Evolutionary conservation across 352 stramenopile species (phyloP).

Genomic region (Globisporangium cylindrosporum): DNA sequence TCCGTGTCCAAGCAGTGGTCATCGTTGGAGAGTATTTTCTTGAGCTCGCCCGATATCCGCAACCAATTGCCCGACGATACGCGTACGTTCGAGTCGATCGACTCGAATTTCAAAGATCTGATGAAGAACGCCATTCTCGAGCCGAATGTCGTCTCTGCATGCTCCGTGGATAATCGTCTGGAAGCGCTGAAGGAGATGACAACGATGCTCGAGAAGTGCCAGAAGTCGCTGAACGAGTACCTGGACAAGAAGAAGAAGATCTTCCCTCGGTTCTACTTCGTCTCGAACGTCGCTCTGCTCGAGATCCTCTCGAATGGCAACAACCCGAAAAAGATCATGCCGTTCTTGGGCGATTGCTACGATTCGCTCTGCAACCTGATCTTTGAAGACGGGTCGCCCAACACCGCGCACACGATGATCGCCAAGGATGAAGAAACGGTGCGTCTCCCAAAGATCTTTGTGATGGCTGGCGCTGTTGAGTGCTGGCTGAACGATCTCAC

Average conservation of each 20-base stretch:
- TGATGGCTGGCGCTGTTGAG: conserved; percentile 84
- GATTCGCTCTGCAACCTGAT: conserved; percentile 90
- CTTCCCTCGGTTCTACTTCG: conserved; percentile 90
- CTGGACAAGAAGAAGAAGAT: conserved; percentile 92
- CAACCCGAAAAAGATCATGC: conserved; percentile 97
- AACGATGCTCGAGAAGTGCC: conserved; percentile 84
- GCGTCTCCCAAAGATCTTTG: conserved; percentile 64
- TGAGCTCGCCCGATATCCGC: conserved; percentile 85
- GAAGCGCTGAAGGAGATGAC: conserved; percentile 88
- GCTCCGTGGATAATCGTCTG: conserved; percentile 73
- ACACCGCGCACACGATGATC: conserved; percentile 84
- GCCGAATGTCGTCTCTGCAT: conserved; percentile 75
- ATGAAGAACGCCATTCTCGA: conserved; percentile 90
- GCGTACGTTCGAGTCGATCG: conserved; percentile 84
- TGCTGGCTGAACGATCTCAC: conserved; percentile 87
- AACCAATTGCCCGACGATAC: conserved; percentile 87
- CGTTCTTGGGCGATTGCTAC: conserved; percentile 97
- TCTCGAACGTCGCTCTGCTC: conserved; percentile 84
- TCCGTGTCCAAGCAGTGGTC: conserved; percentile 87
- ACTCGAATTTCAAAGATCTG: conserved; percentile 89
- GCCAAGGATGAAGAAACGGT: conserved; percentile 77
- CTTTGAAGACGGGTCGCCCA: conserved; percentile 77
- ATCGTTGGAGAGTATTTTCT: conserved; percentile 87
- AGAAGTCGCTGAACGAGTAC: conserved; percentile 88
- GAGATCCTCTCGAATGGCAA: conserved; percentile 90